phyloP scores from a whole-genome alignment of 257 asterid genomes.

The Scutellaria galericulata region DNA sequence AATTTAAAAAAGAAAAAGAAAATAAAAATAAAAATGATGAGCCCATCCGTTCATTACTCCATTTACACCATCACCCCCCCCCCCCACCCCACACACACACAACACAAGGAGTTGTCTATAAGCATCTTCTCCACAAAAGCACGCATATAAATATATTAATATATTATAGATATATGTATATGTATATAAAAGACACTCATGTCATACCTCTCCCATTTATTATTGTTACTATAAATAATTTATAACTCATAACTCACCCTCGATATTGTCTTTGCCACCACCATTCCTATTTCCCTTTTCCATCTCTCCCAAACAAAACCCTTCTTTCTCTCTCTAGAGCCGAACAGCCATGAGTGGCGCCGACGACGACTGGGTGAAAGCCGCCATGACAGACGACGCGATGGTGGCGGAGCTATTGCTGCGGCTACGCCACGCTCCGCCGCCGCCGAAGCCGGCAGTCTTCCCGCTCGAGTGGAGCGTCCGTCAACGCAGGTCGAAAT shows the following conservation, averaged over 20 bases:
- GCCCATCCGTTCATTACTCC: slow-evolving; percentile 1
- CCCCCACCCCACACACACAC: slow-evolving; percentile 25
- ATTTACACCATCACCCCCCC: slow-evolving; percentile 22
- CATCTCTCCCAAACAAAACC: slow-evolving; percentile 29
- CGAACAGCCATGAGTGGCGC: slow-evolving; percentile 47
- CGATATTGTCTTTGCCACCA: slow-evolving; percentile 52
- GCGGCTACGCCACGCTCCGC: slow-evolving; percentile 45
- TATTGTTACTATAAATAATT: slow-evolving; percentile 37
- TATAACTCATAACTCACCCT: slow-evolving; percentile 37
- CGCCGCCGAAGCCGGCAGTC: slow-evolving; percentile 29
- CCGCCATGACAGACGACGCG: slow-evolving; percentile 64
- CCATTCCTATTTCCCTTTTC: slow-evolving; percentile 38
- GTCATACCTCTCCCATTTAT: slow-evolving; percentile 41
- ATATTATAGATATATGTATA: not conserved
- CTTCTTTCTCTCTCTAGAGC: slow-evolving; percentile 24
- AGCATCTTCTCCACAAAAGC: slow-evolving; percentile 38
- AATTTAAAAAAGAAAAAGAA: not conserved
- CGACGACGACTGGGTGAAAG: slow-evolving; percentile 64
- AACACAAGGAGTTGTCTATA: slow-evolving; percentile 39
- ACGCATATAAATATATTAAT: not conserved
- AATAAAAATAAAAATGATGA: not conserved
- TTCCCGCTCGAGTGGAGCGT: slow-evolving; percentile 60
- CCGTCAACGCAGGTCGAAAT: slow-evolving; percentile 73
- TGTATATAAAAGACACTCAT: slow-evolving; percentile 25
- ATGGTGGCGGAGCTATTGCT: slow-evolving; percentile 64